phyloP scores from a whole-genome alignment of 78 protist genomes.

The Pelomyxa schiedti region DNA sequence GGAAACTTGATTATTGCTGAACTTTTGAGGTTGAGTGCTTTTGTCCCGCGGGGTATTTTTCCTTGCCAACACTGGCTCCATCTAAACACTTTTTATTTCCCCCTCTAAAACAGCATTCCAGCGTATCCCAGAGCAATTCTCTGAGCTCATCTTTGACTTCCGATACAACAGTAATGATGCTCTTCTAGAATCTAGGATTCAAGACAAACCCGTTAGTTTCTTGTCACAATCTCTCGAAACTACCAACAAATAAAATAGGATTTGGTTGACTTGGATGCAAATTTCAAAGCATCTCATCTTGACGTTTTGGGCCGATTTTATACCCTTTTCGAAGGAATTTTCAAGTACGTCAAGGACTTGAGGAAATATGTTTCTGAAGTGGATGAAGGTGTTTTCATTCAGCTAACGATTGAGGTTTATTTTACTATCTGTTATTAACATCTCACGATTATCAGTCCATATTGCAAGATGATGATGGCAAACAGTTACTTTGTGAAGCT shows the following conservation, averaged over 20 bases:
- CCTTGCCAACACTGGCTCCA: neutral
- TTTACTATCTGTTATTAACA: too few species aligned
- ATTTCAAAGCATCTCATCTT: constrained; percentile 76
- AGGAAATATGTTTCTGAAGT: constrained; percentile 54
- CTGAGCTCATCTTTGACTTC: constrained; percentile 68
- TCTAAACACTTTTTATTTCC: neutral
- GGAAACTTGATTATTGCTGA: constrained; percentile 66
- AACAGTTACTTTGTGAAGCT: constrained; percentile 89
- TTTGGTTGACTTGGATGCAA: constrained; percentile 68
- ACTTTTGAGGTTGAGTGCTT: constrained; percentile 24
- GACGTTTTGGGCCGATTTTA: constrained; percentile 77
- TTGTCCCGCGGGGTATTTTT: constrained; percentile 25
- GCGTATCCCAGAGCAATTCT: constrained; percentile 33
- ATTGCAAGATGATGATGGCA: constrained; percentile 77
- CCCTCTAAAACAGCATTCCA: constrained; percentile 13
- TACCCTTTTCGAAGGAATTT: constrained; percentile 75
- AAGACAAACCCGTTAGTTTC: constrained; percentile 33
- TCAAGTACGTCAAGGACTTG: constrained; percentile 64
- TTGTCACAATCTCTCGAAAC: neutral
- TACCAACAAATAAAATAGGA: constrained; percentile 10
- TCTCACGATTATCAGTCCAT: constrained; percentile 40
- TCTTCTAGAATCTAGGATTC: constrained; percentile 58
- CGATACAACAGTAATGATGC: constrained; percentile 59
- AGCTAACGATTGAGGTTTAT: constrained; percentile 60
- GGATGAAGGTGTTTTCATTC: constrained; percentile 76